phyloP scores from a whole-genome alignment of 352 stramenopile species.

The Phytopythium helicoides region DNA sequence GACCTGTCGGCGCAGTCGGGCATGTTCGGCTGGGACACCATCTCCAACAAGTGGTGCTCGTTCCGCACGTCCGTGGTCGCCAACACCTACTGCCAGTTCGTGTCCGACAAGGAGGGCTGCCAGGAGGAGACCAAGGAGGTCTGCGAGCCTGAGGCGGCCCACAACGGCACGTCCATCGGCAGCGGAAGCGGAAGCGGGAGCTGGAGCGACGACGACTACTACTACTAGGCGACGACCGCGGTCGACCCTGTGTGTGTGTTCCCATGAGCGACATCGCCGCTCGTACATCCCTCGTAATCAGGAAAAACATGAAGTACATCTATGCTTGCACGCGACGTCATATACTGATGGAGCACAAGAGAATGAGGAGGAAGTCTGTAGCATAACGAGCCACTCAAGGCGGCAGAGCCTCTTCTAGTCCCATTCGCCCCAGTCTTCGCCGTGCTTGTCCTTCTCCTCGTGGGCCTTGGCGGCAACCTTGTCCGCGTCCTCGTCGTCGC shows the following conservation, averaged over 20 bases:
- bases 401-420: constrained; percentile 35
- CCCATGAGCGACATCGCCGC: no score
- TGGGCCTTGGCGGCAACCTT: constrained; percentile 11
- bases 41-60: constrained; percentile 4
- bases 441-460: constrained; percentile 35
- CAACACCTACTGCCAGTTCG: constrained; percentile 4
- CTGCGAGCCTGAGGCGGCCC: neutral
- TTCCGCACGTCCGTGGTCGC: neutral
- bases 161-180: neutral
- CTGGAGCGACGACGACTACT: no score
- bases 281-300: no score
- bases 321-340: constrained; percentile 3
- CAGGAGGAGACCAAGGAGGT: neutral
- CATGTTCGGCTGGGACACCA: constrained; percentile 3
- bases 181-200: neutral
- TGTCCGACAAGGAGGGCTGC: neutral
- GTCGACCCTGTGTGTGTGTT: no score
- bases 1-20: constrained; percentile 1
- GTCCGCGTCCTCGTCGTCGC: constrained; percentile 49
- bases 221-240: no score
- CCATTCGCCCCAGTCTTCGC: constrained; percentile 72
- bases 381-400: neutral
- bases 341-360: neutral
- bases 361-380: neutral
- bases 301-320: neutral